Evolutionary conservation across 2,329 filamentous ascomycete species (phyloP), one percentile per base, ranked within the genome.

Genomic region (Ceratocystis eucalypticola): DNA sequence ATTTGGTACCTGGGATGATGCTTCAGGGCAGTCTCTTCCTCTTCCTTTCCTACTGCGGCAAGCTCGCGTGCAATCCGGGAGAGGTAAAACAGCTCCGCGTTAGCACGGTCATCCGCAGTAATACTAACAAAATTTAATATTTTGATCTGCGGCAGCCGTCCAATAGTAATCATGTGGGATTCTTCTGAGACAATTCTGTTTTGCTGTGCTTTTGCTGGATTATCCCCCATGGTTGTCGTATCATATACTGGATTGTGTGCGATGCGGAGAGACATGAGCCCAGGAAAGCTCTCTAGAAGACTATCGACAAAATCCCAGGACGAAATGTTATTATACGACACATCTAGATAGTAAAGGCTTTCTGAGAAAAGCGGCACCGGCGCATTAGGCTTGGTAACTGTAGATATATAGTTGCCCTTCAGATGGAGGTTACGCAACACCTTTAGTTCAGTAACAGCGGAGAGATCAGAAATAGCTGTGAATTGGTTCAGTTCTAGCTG

Each of bases 61-160:
- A 96, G 78, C 73, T 94, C 89, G 69, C 85, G 86, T 10, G 83
- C 88, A 67, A 96, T 94, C 65, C 88, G 83, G 0, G 87, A 89
- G 10, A 97, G 83, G 74, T 99, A 99, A 74, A 96, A 99, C 72
- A 93, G 87, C 71, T 97, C 94, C 3, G 91, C 91, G 72, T 97
- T 94, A 65, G 84, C 80, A 20, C 93, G 85, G 74, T 97, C 92
- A 53, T 87, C 84, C 0, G 79, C 71, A 0, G 85, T 86, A 70
- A 97, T 86, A 17, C 78, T 77, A 69, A 85, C 86, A 73, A 89
- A 91, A 73, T 94, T 94, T 37, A 96, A 80, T 0, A 79, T 80
- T 65, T 81, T 81, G 8, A 97, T 81, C 1, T 78, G 77, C 0
- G 82, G 81, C 1, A 96, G 78, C 1, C 91, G 88, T 33, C 87